Percentiles rank a stretch among this genome's conserved stretches.
These are phyloP conservation scores for Diutina pseudorugosa DNA, from an alignment of 1,139 yeast species.

Conservation along the genomic window DNA sequence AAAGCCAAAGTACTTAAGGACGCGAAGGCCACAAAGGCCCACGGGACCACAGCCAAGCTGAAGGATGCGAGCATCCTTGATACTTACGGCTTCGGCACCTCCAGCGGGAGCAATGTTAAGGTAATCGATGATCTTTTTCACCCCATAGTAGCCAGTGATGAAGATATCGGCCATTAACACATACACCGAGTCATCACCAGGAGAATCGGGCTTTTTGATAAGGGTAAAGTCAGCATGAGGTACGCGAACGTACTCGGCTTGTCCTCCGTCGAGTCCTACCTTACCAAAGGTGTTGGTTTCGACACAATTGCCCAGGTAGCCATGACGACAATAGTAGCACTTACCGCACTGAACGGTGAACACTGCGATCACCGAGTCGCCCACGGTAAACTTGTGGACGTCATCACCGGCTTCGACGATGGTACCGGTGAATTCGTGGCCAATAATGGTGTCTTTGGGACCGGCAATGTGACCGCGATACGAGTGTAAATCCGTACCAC, in stretches of 20 bases:
- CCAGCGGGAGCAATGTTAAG: slow-evolving; percentile 8
- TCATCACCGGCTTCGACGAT: slow-evolving; percentile 25
- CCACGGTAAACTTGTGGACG: slow-evolving; percentile 23
- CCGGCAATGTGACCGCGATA: slow-evolving; percentile 43
- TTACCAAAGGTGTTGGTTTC: slow-evolving; percentile 44
- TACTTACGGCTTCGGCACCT: neutral
- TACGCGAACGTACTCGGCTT: slow-evolving; percentile 46
- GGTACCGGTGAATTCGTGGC: slow-evolving; percentile 39
- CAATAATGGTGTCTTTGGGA: slow-evolving; percentile 28
- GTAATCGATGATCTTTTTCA: slow-evolving; percentile 25
- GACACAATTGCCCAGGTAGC: slow-evolving; percentile 40
- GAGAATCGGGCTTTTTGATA: slow-evolving; percentile 22
- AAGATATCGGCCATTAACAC: slow-evolving; percentile 57
- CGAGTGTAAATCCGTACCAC: slow-evolving; percentile 53
- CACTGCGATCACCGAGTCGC: slow-evolving; percentile 37
- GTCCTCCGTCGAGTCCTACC: slow-evolving; percentile 43
- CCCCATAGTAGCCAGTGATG: slow-evolving; percentile 54
- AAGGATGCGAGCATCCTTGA: slow-evolving; percentile 25
- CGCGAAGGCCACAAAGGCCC: slow-evolving; percentile 41
- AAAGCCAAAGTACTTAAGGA: slow-evolving; percentile 36
- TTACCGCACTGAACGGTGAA: slow-evolving; percentile 45
- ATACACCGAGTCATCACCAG: slow-evolving; percentile 23
- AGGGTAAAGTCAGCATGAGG: slow-evolving; percentile 46
- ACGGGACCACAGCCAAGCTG: slow-evolving; percentile 61
- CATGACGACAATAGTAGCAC: slow-evolving; percentile 43